phyloP scores from a whole-genome alignment of 345 rosid species.

The Arabis alpina region DNA sequence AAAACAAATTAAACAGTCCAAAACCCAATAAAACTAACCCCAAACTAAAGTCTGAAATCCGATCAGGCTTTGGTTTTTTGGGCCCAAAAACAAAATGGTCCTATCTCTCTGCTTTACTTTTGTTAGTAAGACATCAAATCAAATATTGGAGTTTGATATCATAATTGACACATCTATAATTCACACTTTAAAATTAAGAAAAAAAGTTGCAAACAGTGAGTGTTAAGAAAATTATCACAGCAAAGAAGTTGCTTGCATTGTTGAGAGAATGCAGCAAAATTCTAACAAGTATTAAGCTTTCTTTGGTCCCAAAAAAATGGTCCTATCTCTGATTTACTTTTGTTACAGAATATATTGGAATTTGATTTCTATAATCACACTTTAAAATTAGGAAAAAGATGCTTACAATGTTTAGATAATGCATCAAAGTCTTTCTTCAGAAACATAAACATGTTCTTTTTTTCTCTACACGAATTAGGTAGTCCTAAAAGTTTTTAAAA shows the following conservation, averaged over 20 bases:
- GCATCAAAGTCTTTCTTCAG: too few relatives aligned
- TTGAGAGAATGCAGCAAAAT: too few relatives aligned
- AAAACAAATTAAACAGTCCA: background rate
- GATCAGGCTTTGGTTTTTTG: background rate
- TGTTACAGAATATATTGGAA: too few relatives aligned
- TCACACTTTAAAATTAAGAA: background rate
- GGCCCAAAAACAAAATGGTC: background rate
- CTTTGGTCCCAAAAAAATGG: background rate
- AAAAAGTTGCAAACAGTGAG: too few relatives aligned
- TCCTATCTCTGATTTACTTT: background rate
- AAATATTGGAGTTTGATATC: background rate
- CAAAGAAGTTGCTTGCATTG: too few relatives aligned
- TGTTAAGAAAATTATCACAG: too few relatives aligned
- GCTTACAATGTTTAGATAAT: too few relatives aligned
- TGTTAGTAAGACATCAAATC: too few relatives aligned
- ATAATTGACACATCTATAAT: background rate
- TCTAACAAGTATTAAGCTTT: background rate
- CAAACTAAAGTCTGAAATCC: background rate
- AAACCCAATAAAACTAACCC: background rate
- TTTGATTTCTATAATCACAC: background rate
- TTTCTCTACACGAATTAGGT: constrained; percentile 16
- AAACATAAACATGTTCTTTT: background rate
- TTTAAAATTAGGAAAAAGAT: background rate
- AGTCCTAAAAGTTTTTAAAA: background rate
- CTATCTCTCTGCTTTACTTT: background rate